Evolutionary conservation across 139 green algal genomes (phyloP).

Genomic region (Chlamydomonas incerta): DNA sequence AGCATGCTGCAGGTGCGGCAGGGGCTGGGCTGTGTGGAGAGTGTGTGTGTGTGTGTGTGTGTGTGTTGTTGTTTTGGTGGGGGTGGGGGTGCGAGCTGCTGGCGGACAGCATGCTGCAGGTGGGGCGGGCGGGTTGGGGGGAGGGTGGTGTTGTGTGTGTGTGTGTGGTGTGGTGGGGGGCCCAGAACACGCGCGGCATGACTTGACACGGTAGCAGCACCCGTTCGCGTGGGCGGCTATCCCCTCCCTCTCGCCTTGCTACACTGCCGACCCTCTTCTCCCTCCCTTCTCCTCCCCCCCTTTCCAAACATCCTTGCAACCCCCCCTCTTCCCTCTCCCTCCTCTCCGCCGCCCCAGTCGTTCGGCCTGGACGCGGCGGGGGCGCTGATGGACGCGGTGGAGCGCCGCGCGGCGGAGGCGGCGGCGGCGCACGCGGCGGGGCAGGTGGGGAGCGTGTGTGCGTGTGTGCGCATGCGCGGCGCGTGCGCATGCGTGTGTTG

Average conservation of each 20-base stretch:
- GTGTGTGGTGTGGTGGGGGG: too few relatives aligned
- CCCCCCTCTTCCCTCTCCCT: background rate
- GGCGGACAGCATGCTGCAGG: constrained; percentile 73
- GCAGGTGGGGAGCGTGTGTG: background rate
- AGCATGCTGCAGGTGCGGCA: constrained; percentile 60
- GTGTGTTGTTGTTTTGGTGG: too few relatives aligned
- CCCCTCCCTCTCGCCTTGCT: too few relatives aligned
- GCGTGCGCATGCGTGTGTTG: background rate
- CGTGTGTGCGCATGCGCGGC: too few relatives aligned
- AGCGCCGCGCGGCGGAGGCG: constrained; percentile 52
- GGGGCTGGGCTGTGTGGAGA: too few relatives aligned
- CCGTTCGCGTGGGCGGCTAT: too few relatives aligned
- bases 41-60: too few relatives aligned
- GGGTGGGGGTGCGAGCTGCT: constrained; percentile 86
- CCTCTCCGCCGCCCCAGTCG: background rate
- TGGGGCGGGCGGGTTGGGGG: background rate
- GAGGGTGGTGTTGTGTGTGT: too few relatives aligned
- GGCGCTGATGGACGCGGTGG: constrained; percentile 51
- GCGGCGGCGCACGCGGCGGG: constrained; percentile 36
- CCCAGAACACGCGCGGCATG: too few relatives aligned
- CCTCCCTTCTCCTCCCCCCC: background rate
- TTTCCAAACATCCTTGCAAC: too few relatives aligned
- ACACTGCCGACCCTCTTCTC: too few relatives aligned
- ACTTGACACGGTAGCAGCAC: too few relatives aligned
- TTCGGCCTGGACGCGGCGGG: constrained; percentile 53